Base-by-base conservation (phyloP, 805 yeast genomes). In the Candida coleopterorum region DNA sequence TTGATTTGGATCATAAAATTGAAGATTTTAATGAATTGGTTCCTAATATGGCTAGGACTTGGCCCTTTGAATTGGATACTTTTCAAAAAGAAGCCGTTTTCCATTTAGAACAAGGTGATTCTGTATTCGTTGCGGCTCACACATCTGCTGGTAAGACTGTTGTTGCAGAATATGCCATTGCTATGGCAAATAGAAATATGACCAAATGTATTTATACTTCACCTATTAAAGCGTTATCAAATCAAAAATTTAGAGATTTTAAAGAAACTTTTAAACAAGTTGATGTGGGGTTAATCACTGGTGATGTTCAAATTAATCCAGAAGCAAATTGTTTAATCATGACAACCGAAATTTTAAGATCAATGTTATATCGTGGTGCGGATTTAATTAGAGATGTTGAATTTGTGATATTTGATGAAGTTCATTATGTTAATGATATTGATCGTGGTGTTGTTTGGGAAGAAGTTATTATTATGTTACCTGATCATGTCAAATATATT, bases 391-490 rank as follows among this genome's bases (percentile, higher is more conserved):
- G 98, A 57, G 98, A 93, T 61, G 97, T 93, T 16, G 98, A 90
- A 53, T 93, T 89, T 68, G 96, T 93, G 18, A 88, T 93, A 27
- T 93, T 93, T 56, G 98, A 93, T 64, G 98, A 93, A 56, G 98
- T 93, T 2, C 98, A 93, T 61, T 93, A 93, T 55, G 96, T 93
- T 44, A 93, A 93, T 57, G 98, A 93, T 63, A 81, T 86, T 40
- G 96, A 87, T 51, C 79, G 98, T 59, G 98, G 98, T 53, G 98
- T 93, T 10, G 98, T 93, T 3, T 93, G 98, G 98, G 98, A 93
- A 64, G 98, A 93, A 62, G 97, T 93, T 16, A 93, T 93, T 43
- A 93, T 93, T 48, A 87, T 93, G 95, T 68, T 93, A 23, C 98
- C 98, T 0, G 96, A 89, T 45, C 97, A 93, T 55, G 93, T 93